Conservation (phyloP, 805 yeast species). For the Starmerella powellii region DNA sequence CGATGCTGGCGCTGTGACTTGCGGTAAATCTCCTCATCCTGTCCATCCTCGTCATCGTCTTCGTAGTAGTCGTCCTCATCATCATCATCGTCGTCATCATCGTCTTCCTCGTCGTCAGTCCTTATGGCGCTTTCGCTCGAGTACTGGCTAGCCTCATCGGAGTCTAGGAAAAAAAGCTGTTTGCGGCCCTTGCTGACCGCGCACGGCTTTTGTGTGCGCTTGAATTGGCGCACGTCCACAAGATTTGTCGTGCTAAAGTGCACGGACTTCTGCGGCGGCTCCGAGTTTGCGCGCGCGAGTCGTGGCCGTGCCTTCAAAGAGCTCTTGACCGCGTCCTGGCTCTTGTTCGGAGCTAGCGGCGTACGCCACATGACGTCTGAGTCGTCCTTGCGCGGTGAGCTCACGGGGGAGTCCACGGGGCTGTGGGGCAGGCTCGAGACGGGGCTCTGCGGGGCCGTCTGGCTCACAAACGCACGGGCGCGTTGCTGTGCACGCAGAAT, state of each 20-base stretch:
- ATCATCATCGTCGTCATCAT: conserved; percentile 22
- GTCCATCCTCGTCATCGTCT: background rate
- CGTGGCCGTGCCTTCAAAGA: conserved; percentile 40
- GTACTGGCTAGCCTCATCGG: too few relatives aligned
- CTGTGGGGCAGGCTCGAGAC: background rate
- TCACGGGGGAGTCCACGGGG: background rate
- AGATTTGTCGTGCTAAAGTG: conserved; percentile 55
- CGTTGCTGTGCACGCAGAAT: conserved; percentile 10
- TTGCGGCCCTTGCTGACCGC: conserved; percentile 35
- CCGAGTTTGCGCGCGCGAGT: conserved; percentile 29
- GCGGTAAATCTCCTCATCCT: background rate
- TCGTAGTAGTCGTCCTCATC: conserved; percentile 8
- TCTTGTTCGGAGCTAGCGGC: conserved; percentile 63
- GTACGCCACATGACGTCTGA: background rate
- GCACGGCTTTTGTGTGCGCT: conserved; percentile 59
- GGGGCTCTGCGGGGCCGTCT: conserved; percentile 2
- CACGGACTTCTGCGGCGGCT: conserved; percentile 44
- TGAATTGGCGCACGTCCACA: conserved; percentile 55
- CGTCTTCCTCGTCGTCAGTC: conserved; percentile 26
- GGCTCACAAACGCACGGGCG: conserved; percentile 3
- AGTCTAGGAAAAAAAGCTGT: background rate
- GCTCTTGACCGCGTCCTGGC: conserved; percentile 77
- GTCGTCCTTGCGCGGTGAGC: conserved; percentile 11
- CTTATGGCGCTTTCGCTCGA: conserved; percentile 15
- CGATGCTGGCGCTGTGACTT: background rate